Evolutionary conservation across 2,329 filamentous ascomycete genomes (phyloP), one percentile per base, ranked within the genome.

Genomic region (Colletotrichum sublineola): DNA sequence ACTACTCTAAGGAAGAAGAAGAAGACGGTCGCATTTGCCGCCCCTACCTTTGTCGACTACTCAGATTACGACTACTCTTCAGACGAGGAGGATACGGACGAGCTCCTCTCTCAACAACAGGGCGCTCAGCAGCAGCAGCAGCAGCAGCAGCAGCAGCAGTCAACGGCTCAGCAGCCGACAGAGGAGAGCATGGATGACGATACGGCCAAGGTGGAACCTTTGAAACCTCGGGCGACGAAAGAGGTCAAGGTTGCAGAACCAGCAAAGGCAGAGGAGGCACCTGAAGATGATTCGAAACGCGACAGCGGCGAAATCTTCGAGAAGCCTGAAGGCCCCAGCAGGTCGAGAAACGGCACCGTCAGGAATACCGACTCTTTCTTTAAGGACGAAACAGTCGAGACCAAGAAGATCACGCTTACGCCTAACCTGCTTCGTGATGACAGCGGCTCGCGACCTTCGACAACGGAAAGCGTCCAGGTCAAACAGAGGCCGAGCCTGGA

Each of bases 351-450:
- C 77, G 95, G 95, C 53, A 96, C 93, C 31, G 89, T 97, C 56
- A 90, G 96, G 75, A 97, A 97, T 79, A 96, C 94, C 5, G 96
- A 98, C 82, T 97, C 96, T 1, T 98, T 98, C 86, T 98, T 98
- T 86, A 97, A 95, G 81, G 96, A 98, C 78, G 96, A 99, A 78
- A 94, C 90, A 42, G 93, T 94, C 48, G 96, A 98, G 82, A 98
- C 96, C 3, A 95, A 97, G 82, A 98, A 98, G 84, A 98, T 99
- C 76, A 97, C 95, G 0, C 88, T 99, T 56, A 99, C 96, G 4
- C 96, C 96, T 1, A 97, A 97, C 76, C 84, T 99, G 65, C 85
- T 98, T 52, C 91, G 96, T 53, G 96, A 98, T 76, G 95, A 98
- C 76, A 87, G 86, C 75, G 82, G 86, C 52, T 76, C 82, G 18